Base-by-base conservation (phyloP, 2,329 filamentous ascomycete genomes). In the Monosporascus sp. region DNA sequence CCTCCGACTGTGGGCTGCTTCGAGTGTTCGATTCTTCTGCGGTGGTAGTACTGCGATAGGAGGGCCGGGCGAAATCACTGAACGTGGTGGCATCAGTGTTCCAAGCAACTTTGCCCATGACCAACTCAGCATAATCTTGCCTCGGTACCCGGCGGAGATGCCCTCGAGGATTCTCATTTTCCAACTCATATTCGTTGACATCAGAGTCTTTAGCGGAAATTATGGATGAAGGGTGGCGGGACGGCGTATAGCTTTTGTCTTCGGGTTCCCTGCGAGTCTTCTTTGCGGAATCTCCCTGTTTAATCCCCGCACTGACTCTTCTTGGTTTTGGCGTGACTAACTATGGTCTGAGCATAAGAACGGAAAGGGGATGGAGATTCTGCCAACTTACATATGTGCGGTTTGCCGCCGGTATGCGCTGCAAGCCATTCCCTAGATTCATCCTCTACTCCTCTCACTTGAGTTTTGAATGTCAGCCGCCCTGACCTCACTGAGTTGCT, bases 341-440 rank as follows among this genome's bases (percentile, higher is more conserved):
- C 4, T 2, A 48, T n/a, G 35, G 56, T 6, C 3, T n/a, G 40
- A 38, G 49, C n/a, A 19, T 22, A 24, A 24, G n/a, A 27, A 43
- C 44, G 9, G 8, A 35, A n/a, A 4, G 7, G 17, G 17, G 22
- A 24, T 44, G 16, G 5, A 22, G 37, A 49, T 37, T 35, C n/a
- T 16, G 22, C 46, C 43, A 27, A 62, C 64, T 52, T 53, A 67
- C 65, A 67, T 17, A 58, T 67, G 38, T 67, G 65, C 8, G 63
- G 62, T 17, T 49, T 52, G 24, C 49, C 24, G 24, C 63, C 61
- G n/a, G 65, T 55, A 52, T 67, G 65, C 48, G 65, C 63, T 47
- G 52, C 59, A 20, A 64, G 58, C 65, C 65, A 66, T 49, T 65
- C 64, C 50, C 63, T 66, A 46, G 60, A 63, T 7, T 59, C 63